Percentiles rank a stretch among this genome's conserved stretches.
These are phyloP conservation scores for Stephanodiscus triporus DNA, from an alignment of 108 stramenopile species.

Conservation along the genomic window DNA sequence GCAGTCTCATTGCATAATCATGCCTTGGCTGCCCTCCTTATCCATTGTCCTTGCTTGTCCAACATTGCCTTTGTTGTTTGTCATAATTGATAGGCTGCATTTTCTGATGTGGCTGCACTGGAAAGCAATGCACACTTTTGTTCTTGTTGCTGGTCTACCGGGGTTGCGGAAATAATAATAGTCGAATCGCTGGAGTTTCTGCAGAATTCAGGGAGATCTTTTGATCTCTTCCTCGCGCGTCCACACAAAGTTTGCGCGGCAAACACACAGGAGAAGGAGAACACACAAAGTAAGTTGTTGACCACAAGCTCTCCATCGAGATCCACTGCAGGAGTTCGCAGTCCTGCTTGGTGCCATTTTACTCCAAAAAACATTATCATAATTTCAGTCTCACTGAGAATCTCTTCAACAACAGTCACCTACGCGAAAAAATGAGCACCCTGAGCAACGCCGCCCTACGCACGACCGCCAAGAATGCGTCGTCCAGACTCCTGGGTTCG, in stretches of 20 bases:
- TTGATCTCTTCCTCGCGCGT: not conserved
- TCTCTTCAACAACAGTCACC: not conserved
- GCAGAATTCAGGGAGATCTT: not conserved
- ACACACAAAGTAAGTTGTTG: too few species aligned
- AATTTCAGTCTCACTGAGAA: too few species aligned
- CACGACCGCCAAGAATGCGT: constrained; percentile 19
- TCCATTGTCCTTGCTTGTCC: too few species aligned
- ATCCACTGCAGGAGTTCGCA: not conserved
- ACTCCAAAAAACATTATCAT: too few species aligned
- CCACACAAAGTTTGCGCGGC: not conserved
- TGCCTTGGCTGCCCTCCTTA: too few species aligned
- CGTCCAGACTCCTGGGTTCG: constrained; percentile 49
- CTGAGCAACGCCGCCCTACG: constrained; percentile 6
- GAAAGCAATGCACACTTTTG: too few species aligned
- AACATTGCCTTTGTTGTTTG: too few species aligned
- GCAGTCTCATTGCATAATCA: too few species aligned
- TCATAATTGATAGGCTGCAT: too few species aligned
- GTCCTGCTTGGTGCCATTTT: constrained; percentile 8
- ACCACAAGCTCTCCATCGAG: constrained; percentile 1
- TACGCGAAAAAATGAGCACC: constrained; percentile 32
- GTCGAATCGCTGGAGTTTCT: not conserved
- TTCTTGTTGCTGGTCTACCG: too few species aligned
- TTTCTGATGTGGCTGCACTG: too few species aligned
- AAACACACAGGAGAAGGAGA: too few species aligned
- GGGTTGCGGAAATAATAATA: not conserved